Evolutionary conservation across 2,329 filamentous ascomycete genomes (phyloP), one percentile per base, ranked within the genome.

Genomic region (Venturia carpophila): DNA sequence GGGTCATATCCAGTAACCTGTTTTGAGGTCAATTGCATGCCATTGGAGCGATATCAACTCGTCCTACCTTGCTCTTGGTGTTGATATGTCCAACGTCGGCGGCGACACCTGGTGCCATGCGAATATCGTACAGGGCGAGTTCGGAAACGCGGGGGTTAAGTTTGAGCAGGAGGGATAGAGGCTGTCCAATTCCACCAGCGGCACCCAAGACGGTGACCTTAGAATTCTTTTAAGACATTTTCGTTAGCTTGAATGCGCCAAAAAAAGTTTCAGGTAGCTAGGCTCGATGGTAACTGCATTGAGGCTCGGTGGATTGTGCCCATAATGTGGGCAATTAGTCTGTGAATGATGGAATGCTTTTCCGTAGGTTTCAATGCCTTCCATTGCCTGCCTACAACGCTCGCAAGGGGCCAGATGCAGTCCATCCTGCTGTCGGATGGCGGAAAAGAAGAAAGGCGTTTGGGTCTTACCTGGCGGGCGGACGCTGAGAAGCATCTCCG

Each of bases 31-130:
- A 69, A 52, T 62, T 56, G 39, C 21, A 42, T 43, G 30, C 37
- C 37, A 58, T 64, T 56, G 34, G 13, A 17, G 9, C n/a, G 5
- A 24, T 24, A 24, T 43, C 37, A 19, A 55, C 13, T 24, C 62
- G 62, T 67, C 77, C 66, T 78, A 82, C 79, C 73, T 80, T 87
- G 83, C 90, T 93, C 88, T 96, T 95, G 81, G 93, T 97, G 88
- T 97, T 97, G 87, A 99, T 92, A 85, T 99, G 94, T 76, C 90
- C 90, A 80, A 99, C 87, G 80, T 99, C 94, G 78, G 94, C 94
- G 73, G 93, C 94, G 79, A 99, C 94, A 88, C 93, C 92, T 77
- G 93, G 93, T 75, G 84, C 93, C 75, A 92, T 89, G 75, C 90
- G 89, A 82, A 99, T 96, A 82, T 99, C 94, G 84, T 97, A 99